Base-by-base conservation (phyloP, 2,329 filamentous ascomycete species). In the Herpotrichia juniperi region DNA sequence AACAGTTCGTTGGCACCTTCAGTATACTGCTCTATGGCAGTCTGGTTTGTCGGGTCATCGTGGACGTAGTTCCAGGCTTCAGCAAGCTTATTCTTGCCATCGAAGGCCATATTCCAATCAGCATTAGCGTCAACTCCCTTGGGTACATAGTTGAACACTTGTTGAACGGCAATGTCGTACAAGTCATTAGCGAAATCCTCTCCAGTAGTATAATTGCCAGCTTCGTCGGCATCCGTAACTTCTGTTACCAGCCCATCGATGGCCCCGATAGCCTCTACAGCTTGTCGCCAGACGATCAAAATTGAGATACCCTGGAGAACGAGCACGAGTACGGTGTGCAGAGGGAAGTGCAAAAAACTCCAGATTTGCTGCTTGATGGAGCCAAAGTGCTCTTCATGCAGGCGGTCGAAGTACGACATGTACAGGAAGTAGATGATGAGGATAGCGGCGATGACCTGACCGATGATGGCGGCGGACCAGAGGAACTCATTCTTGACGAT, bases 341-440 rank as follows among this genome's bases (percentile, higher is more conserved):
- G 56, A 3, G 68, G 67, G 53, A 70, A 69, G 52, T 73, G 69
- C 4, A 63, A 39, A 19, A 67, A 64, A 5, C 59, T 58, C 68
- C 68, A 72, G 11, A 67, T 43, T 48, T 72, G 69, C 47, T 72
- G 69, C 25, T 64, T 65, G 50, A 71, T 69, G 35, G 53, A 62
- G 35, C 68, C 68, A 19, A 71, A 72, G 42, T 71, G 67, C 12
- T 64, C 57, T 35, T 69, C 61, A 3, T 62, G 58, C 22, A 70
- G 51, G 22, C 61, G 61, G 46, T 72, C 69, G 34, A 72, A 72
- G 61, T 72, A 72, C 22, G 71, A 54, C 62, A 70, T 67, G 59
- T 68, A 72, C 4, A 72, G 55, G 44, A 71, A 63, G 51, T 69
- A 67, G 39, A 75, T 70, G 46, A 74, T 69, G 12, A 71, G 50